Conservation (phyloP, 495 filamentous ascomycete genomes). For the Daldinia loculata region DNA sequence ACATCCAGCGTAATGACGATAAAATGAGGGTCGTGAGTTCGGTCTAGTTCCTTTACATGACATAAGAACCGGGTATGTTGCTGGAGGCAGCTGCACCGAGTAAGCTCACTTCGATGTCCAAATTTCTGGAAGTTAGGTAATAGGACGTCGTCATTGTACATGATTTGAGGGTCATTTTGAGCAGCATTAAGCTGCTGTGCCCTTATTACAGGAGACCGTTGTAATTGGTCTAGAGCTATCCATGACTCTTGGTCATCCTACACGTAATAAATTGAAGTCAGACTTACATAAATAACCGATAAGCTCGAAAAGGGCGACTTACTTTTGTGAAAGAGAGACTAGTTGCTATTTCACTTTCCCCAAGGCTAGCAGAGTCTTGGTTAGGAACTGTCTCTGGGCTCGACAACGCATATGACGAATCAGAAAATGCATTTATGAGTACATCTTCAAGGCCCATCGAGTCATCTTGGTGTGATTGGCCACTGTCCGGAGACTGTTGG, state of each 20-base stretch:
- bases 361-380: background rate
- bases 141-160: background rate
- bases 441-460: background rate
- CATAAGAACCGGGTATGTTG: constrained; percentile 2
- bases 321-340: background rate
- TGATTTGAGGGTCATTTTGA: background rate
- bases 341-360: background rate
- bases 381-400: background rate
- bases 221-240: background rate
- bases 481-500: background rate
- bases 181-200: background rate
- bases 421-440: background rate
- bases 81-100: background rate
- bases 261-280: background rate
- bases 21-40: background rate
- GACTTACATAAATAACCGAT: background rate
- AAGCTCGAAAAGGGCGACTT: background rate
- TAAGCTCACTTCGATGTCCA: background rate
- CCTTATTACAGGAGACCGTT: background rate
- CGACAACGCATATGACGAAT: background rate
- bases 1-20: background rate
- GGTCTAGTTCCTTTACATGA: background rate
- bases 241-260: background rate
- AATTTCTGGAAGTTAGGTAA: background rate
- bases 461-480: background rate